Evolutionary conservation across 2,329 filamentous ascomycete species (phyloP).

Genomic region (Scedosporium dehoogii): DNA sequence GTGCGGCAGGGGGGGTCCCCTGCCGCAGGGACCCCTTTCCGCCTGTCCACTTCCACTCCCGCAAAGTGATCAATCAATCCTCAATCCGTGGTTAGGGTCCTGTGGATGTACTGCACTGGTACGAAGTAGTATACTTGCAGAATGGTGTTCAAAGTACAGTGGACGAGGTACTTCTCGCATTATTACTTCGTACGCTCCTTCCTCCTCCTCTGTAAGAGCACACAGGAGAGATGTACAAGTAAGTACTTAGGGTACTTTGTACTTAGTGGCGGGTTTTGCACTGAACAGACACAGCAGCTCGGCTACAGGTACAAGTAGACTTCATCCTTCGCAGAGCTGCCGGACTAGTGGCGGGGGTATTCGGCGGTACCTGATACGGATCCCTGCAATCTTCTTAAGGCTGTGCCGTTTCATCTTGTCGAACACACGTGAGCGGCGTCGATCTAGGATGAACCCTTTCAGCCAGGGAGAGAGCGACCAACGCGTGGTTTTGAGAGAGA

Average conservation of each 20-base stretch:
- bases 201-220: no score
- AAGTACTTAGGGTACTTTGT: no score
- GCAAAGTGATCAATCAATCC: background rate
- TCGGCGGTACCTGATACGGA: background rate
- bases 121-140: no score
- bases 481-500: background rate
- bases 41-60: background rate
- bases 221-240: no score
- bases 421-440: background rate
- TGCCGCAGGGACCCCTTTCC: background rate
- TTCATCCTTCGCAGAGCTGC: no score
- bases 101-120: no score
- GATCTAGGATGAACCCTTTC: background rate
- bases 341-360: background rate
- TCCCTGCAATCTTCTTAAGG: slow-evolving; percentile 1
- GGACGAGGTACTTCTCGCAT: no score
- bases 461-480: background rate
- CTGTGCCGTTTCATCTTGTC: slow-evolving; percentile 3
- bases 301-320: background rate
- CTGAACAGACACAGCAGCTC: no score
- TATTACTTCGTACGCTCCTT: no score
- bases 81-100: no score
- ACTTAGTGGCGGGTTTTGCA: no score
- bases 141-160: no score
- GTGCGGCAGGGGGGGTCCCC: background rate